Conservation (phyloP, 225 moss, liverwort and hornwort species). For the Takakia lepidozioides region DNA sequence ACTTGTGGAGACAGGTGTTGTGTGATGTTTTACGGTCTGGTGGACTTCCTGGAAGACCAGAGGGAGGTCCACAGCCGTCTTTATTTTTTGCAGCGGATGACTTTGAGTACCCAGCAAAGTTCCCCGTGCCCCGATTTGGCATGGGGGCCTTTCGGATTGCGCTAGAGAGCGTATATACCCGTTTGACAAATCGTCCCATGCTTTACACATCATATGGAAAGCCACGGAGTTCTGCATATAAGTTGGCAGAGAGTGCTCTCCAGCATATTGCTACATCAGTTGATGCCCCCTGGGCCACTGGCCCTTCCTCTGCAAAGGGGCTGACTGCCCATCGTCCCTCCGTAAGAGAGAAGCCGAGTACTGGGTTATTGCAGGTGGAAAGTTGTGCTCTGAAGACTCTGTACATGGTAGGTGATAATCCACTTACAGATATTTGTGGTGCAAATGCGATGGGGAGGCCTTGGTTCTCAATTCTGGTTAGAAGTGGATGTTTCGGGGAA, state of each 20-base stretch:
- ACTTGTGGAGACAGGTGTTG: slow-evolving; percentile 45
- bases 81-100: slow-evolving; percentile 75
- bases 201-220: slow-evolving; percentile 57
- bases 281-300: too few relatives aligned
- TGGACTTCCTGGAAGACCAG: slow-evolving; percentile 48
- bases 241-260: slow-evolving; percentile 38
- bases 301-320: too few relatives aligned
- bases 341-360: neutral
- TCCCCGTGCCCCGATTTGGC: slow-evolving; percentile 66
- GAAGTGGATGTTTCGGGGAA: slow-evolving; percentile 60
- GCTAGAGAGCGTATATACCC: slow-evolving; percentile 60
- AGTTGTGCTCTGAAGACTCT: slow-evolving; percentile 42
- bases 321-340: slow-evolving; percentile 12
- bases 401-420: slow-evolving; percentile 87
- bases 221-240: slow-evolving; percentile 44
- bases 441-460: slow-evolving; percentile 56
- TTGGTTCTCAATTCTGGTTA: slow-evolving; percentile 74
- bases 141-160: slow-evolving; percentile 84
- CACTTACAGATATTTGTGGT: slow-evolving; percentile 69
- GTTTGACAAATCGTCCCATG: slow-evolving; percentile 39
- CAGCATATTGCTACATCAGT: too few relatives aligned
- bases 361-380: slow-evolving; percentile 4
- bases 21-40: slow-evolving; percentile 74
- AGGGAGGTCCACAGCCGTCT: slow-evolving; percentile 37
- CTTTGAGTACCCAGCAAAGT: slow-evolving; percentile 58